A percentile compares a stretch with the other conserved stretches of the same genome.
These are phyloP conservation scores for Suillus sp. DNA, from an alignment of 768 basidiomycete genomes.

Conservation along the genomic window DNA sequence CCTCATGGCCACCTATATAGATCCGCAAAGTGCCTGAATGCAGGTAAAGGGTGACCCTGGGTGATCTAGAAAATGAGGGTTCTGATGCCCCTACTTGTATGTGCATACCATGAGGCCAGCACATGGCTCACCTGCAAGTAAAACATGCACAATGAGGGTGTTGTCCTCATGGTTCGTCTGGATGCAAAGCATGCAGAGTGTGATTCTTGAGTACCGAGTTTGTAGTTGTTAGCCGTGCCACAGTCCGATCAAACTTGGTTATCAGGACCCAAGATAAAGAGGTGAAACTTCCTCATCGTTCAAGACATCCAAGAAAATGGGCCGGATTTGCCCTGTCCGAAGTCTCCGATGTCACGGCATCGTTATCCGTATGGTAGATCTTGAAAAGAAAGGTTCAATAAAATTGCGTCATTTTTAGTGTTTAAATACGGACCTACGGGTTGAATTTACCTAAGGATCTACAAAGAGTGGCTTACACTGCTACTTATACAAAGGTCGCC, in stretches of 20 bases:
- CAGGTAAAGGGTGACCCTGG: neutral
- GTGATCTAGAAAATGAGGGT: neutral
- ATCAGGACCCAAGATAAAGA: neutral
- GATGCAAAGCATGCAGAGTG: neutral
- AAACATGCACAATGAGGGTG: neutral
- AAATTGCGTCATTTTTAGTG: constrained; percentile 4
- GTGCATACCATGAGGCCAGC: constrained; percentile 5
- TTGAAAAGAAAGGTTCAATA: neutral
- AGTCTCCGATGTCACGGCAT: neutral
- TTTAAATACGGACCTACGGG: neutral
- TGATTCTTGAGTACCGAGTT: neutral
- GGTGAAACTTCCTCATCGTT: neutral
- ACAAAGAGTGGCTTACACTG: constrained; percentile 1
- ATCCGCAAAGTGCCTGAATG: constrained; percentile 1
- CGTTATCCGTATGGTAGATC: neutral
- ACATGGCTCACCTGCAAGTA: neutral
- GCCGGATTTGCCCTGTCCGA: neutral
- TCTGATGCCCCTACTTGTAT: neutral
- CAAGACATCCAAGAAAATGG: neutral
- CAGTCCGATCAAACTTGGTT: neutral
- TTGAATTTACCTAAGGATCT: constrained; percentile 3
- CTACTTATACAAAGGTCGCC: constrained; percentile 8
- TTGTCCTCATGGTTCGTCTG: neutral
- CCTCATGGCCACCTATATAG: neutral
- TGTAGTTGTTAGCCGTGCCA: neutral